Conservation (phyloP, 140 eudicot genomes). For the Flaveria floridana region DNA sequence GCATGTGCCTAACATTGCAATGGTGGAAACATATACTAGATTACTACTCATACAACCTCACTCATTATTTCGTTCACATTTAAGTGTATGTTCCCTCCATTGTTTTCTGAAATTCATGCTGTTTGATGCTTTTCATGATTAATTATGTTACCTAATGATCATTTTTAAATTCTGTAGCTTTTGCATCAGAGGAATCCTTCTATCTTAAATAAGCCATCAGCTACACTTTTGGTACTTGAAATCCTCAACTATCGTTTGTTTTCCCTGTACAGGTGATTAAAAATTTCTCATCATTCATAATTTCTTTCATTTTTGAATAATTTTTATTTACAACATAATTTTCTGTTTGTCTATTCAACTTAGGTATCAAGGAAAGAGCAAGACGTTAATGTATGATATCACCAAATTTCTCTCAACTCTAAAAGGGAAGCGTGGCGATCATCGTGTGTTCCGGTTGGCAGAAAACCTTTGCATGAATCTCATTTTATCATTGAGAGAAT, state of each 20-base stretch:
- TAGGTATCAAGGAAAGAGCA: conserved; percentile 94
- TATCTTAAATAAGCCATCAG: conserved; percentile 72
- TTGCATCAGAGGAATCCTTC: conserved; percentile 74
- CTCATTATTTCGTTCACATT: conserved; percentile 82
- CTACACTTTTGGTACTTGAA: conserved; percentile 77
- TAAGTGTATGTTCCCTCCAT: conserved; percentile 51
- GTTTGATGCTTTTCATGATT: conserved; percentile 22
- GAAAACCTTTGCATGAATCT: conserved; percentile 95
- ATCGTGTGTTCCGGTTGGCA: conserved; percentile 80
- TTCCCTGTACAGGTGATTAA: conserved; percentile 78
- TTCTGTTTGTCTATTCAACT: conserved; percentile 6
- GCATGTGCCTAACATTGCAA: conserved; percentile 81
- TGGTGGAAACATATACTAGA: conserved; percentile 87
- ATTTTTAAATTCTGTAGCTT: conserved; percentile 46
- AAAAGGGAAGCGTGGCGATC: conserved; percentile 94
- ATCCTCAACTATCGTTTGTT: conserved; percentile 87
- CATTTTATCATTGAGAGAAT: conserved; percentile 68
- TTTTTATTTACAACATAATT: background rate
- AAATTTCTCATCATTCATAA: background rate
- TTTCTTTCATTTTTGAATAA: conserved; percentile 13
- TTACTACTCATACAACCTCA: conserved; percentile 82
- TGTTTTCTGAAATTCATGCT: conserved; percentile 18
- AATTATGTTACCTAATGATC: background rate
- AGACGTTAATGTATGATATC: conserved; percentile 75
- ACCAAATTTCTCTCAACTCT: conserved; percentile 76